Evolutionary conservation across 2,329 filamentous ascomycete genomes (phyloP), one percentile per base, ranked within the genome.

Genomic region (Zalaria obscura): DNA sequence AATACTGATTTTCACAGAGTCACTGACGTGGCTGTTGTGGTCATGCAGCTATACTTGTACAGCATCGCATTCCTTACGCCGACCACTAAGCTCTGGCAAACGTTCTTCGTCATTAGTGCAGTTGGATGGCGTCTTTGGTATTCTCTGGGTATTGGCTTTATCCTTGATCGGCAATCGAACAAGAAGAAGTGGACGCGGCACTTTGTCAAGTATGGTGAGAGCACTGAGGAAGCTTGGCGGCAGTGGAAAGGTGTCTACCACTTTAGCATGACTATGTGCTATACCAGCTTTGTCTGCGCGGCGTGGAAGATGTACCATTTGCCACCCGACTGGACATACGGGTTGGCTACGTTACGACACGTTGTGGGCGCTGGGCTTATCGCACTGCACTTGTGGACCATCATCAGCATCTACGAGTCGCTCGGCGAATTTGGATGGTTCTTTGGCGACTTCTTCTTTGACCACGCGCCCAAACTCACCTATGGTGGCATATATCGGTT

Each of bases 391-490:
- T 63, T 93, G 11, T 98, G 91, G 91, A 94, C 88, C 1, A 81
- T 86, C 2, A 70, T 83, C 49, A 95, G 87, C 60, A 88, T 96
- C 50, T 93, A 96, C 60, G 87, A 95, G 39, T 93, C 86, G 2
- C 76, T 98, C 0, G 91, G 91, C 43, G 91, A 98, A 56, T 98
- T 96, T 55, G 91, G 91, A 52, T 98, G 89, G 89, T 96, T 96
- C 69, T 96, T 88, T 56, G 91, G 91, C 11, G 91, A 98, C 59
- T 98, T 96, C 68, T 96, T 98, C 70, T 95, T 91, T 57, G 86
- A 95, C 47, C 81, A 85, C 36, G 76, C 80, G 7, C 80, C 81
- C 8, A 93, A 91, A 63, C 71, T 96, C 47, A 96, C 85, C 1
- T 98, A 98, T 63, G 87, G 83, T 51, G 93, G 89, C 47, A 98